These are phyloP conservation scores for Stemphylium lycopersici DNA, from an alignment of 2,329 filamentous ascomycete species.

Conservation along the genomic window DNA sequence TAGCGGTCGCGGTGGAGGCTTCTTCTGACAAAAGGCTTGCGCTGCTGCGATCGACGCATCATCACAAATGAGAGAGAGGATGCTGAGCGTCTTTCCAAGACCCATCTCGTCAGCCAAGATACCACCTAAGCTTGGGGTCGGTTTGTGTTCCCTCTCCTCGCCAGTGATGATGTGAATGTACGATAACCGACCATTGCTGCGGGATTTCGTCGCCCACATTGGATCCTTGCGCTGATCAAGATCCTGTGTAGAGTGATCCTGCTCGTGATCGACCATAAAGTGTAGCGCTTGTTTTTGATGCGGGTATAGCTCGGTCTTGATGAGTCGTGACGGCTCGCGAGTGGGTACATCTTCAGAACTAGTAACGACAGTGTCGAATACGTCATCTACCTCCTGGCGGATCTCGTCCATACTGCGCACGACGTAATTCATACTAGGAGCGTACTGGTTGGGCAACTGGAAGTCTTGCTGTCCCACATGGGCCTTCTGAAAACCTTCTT, in stretches of 20 bases:
- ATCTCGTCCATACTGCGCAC: constrained; percentile 73
- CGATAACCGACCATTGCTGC: constrained; percentile 62
- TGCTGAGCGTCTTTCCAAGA: constrained; percentile 68
- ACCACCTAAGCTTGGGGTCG: constrained; percentile 50
- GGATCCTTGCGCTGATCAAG: constrained; percentile 71
- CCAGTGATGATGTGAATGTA: constrained; percentile 90
- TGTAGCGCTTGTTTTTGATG: constrained; percentile 91
- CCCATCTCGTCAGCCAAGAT: constrained; percentile 61
- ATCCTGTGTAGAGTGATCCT: constrained; percentile 63
- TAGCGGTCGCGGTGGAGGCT: constrained; percentile 49
- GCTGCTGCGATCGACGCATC: constrained; percentile 65
- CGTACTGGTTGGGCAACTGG: constrained; percentile 15
- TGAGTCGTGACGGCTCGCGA: constrained; percentile 69
- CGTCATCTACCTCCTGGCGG: constrained; percentile 78
- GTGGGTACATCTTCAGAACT: constrained; percentile 73
- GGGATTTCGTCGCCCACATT: constrained; percentile 73
- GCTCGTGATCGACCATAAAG: constrained; percentile 84
- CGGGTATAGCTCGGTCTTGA: constrained; percentile 70
- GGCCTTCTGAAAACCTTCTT: constrained; percentile 16
- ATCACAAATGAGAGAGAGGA: constrained; percentile 76
- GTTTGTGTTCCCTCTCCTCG: constrained; percentile 39
- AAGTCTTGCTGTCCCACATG: constrained; percentile 26
- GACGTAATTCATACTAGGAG: constrained; percentile 21
- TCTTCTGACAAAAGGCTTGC: constrained; percentile 62
- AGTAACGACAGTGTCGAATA: constrained; percentile 84